Evolutionary conservation across 495 filamentous ascomycete species (phyloP), one percentile per base, ranked within the genome.

Genomic region (Hypoxylon fragiforme): DNA sequence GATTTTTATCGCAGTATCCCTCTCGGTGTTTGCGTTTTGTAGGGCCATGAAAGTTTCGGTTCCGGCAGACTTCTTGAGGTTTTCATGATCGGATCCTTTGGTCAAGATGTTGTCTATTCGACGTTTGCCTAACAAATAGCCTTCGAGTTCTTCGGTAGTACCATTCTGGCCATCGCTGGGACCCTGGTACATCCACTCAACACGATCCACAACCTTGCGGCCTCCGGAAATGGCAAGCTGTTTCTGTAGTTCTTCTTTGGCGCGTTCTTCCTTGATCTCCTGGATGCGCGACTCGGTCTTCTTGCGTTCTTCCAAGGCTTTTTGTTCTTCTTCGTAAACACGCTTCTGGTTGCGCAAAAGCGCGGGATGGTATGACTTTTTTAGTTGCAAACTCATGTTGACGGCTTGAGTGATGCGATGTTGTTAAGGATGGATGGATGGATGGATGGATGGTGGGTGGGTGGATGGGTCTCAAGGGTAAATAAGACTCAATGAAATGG

Each of bases 121-220:
- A 38, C 94, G 77, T 73, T 96, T 97, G 9, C 94, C 94, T 12
- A 98, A 78, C 5, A 98, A 71, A 65, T 95, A 97, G 6, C 88
- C 90, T 62, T 98, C 94, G 81, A 88, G 91, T 70, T 97, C 95
- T 67, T 96, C 92, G 0, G 86, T 87, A 49, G 90, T 90, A 39
- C 91, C 89, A 15, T 78, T 81, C 58, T 87, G 85, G 19, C 88
- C 90, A 57, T 82, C 85, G 28, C 87, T 86, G 7, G 94, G 91
- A 1, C 91, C 94, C 59, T 84, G 77, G 72, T 98, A 98, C 90
- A 98, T 96, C 89, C 95, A 98, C 63, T 98, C 92, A 14, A 98
- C 94, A 9, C 90, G 82, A 55, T 90, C 84, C 1, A 84, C 66
- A 26, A 83, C 80, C 50, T 84, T 87, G 50, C 81, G 79, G 13